Evolutionary conservation across 768 basidiomycete species (phyloP).

Genomic region (Candolleomyces efflorescens): DNA sequence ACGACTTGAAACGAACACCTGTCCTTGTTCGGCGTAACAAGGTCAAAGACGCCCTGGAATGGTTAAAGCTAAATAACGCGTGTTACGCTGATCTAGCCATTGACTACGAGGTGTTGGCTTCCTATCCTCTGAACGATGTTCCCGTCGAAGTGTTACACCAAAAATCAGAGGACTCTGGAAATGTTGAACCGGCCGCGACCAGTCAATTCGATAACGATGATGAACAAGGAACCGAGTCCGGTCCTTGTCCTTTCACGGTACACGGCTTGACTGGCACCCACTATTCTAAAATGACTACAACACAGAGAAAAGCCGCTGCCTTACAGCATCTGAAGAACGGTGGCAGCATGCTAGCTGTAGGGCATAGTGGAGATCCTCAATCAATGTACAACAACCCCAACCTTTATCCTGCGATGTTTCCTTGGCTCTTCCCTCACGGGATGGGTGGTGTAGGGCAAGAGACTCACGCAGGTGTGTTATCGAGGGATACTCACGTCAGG

Average conservation of each 20-base stretch:
- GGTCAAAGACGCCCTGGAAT: constrained; percentile 25
- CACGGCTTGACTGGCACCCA: neutral
- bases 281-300: neutral
- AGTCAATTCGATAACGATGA: constrained; percentile 23
- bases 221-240: constrained; percentile 24
- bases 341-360: neutral
- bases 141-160: constrained; percentile 21
- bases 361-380: neutral
- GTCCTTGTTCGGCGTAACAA: constrained; percentile 22
- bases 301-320: neutral
- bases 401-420: constrained; percentile 5
- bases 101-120: constrained; percentile 19
- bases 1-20: constrained; percentile 22
- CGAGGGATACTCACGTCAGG: constrained; percentile 16
- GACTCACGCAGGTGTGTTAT: constrained; percentile 4
- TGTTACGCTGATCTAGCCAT: constrained; percentile 29
- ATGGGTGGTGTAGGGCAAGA: constrained; percentile 1
- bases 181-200: constrained; percentile 8
- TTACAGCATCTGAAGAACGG: neutral
- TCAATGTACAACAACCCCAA: neutral
- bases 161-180: constrained; percentile 13
- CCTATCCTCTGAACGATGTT: constrained; percentile 19
- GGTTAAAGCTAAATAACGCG: constrained; percentile 31
- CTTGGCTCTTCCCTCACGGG: constrained; percentile 7
- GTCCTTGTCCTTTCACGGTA: constrained; percentile 21